Percentiles rank a stretch among this genome's conserved stretches.
Conservation (phyloP, 176 grass and related monocot species). For the Oryza longistaminata region DNA sequence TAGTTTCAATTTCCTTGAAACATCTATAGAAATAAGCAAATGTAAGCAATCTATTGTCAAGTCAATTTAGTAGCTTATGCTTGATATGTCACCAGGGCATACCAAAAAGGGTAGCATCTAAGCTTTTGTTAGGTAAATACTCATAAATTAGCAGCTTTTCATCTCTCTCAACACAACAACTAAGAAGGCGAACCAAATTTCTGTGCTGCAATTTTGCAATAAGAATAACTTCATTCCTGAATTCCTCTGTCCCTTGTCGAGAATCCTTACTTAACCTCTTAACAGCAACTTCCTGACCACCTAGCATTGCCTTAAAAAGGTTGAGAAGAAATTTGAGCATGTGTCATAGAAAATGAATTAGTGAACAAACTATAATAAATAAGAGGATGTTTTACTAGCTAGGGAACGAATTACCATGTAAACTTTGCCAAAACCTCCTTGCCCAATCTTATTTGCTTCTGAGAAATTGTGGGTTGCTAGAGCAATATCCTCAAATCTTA, state of each 20-base stretch:
- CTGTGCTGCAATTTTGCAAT: neutral
- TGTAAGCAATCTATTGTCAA: neutral
- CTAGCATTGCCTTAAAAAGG: neutral
- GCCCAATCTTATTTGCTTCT: constrained; percentile 16
- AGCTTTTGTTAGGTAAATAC: neutral
- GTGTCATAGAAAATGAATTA: neutral
- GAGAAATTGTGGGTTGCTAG: constrained; percentile 24
- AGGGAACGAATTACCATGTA: neutral
- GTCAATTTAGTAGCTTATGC: no score
- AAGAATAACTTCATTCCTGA: neutral
- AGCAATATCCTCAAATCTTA: constrained; percentile 26
- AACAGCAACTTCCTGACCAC: neutral
- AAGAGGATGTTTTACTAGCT: neutral
- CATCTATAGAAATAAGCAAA: neutral
- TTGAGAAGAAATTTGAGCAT: neutral
- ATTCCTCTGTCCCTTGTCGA: neutral
- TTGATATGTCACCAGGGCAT: neutral
- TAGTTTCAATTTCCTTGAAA: neutral
- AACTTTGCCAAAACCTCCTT: constrained; percentile 42
- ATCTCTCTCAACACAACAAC: no score
- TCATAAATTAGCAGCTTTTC: no score
- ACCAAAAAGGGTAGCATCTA: neutral
- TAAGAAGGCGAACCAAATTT: neutral
- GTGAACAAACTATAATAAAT: neutral
- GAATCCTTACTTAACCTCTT: neutral